These are phyloP conservation scores for Xylaria acuta DNA, from an alignment of 495 filamentous ascomycete genomes.

Conservation along the genomic window DNA sequence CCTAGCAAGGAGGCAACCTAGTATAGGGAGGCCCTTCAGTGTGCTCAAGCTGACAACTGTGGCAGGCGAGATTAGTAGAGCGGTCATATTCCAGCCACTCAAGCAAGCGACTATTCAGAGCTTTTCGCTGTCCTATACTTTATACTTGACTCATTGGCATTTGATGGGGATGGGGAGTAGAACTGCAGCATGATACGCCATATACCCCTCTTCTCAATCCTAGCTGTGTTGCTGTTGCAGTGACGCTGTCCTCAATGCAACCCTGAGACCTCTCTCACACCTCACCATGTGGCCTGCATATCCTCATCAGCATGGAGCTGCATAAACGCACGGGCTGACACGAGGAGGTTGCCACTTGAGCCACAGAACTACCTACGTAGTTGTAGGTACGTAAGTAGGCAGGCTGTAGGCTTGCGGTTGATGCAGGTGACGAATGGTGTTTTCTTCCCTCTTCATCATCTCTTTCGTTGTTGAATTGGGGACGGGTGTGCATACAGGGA, in stretches of 20 bases:
- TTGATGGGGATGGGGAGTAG: neutral
- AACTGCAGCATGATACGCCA: neutral
- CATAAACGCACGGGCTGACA: conserved; percentile 29
- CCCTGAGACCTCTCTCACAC: conserved; percentile 25
- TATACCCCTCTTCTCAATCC: conserved; percentile 31
- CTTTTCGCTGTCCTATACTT: neutral
- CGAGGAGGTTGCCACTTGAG: conserved; percentile 24
- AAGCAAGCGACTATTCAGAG: neutral
- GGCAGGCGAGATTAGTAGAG: neutral
- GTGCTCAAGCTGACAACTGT: neutral
- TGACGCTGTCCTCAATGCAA: conserved; percentile 24
- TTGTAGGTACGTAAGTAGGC: neutral
- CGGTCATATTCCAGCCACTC: neutral
- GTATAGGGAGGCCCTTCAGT: neutral
- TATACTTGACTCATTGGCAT: neutral
- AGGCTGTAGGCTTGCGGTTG: conserved; percentile 1
- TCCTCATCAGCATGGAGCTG: conserved; percentile 19
- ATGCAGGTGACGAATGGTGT: neutral
- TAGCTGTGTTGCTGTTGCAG: conserved; percentile 24
- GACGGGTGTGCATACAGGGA: neutral
- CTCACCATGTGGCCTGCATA: conserved; percentile 30
- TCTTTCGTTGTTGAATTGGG: neutral
- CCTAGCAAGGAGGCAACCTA: neutral
- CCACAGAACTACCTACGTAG: neutral
- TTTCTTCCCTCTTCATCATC: neutral